These are phyloP conservation scores for Posidonia oceanica DNA, from an alignment of 116 monocot species.

Conservation along the genomic window DNA sequence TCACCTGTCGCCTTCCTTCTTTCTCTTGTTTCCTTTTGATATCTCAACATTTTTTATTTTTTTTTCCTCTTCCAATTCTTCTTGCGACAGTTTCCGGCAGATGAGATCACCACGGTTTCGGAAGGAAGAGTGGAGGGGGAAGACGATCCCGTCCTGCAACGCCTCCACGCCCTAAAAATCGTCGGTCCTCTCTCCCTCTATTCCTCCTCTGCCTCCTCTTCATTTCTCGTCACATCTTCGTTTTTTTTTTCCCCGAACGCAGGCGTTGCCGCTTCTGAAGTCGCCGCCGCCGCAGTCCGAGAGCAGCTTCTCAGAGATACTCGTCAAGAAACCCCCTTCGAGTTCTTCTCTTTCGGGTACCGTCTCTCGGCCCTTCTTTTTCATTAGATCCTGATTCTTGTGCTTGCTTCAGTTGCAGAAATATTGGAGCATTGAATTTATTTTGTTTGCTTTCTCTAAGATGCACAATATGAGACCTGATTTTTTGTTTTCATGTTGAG, in stretches of 20 bases:
- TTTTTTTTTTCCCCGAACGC: background rate
- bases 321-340: conserved; percentile 15
- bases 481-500: no score
- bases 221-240: background rate
- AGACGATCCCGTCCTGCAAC: conserved; percentile 52
- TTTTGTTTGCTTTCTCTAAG: no score
- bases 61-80: background rate
- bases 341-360: conserved; percentile 8
- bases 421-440: no score
- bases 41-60: background rate
- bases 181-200: background rate
- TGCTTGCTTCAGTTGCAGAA: no score
- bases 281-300: conserved; percentile 15
- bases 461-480: no score
- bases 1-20: background rate
- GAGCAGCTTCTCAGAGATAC: conserved; percentile 22
- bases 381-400: no score
- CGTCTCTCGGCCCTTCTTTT: no score
- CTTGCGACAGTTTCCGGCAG: conserved; percentile 7
- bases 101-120: conserved; percentile 70
- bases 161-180: conserved; percentile 36
- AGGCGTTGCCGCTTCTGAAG: conserved; percentile 25
- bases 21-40: background rate
- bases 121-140: conserved; percentile 34
- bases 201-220: background rate